Conservation (phyloP, 2,329 filamentous ascomycete genomes). For the Paecilomyces formosus region DNA sequence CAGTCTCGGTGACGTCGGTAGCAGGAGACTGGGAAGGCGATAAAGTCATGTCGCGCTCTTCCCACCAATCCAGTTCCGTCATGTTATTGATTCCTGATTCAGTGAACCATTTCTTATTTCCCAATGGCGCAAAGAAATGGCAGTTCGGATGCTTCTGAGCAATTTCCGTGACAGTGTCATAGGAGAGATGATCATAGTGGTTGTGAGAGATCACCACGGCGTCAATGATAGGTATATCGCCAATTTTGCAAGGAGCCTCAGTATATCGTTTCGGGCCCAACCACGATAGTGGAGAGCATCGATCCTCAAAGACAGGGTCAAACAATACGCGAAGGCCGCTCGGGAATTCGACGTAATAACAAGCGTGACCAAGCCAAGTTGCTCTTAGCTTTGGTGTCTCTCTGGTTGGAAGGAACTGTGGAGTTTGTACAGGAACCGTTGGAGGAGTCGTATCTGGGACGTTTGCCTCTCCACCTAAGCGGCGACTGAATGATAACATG, state of each 20-base stretch:
- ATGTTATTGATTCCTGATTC: slow-evolving; percentile 63
- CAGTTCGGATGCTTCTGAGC: slow-evolving; percentile 64
- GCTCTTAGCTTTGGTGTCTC: slow-evolving; percentile 59
- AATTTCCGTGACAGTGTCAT: slow-evolving; percentile 65
- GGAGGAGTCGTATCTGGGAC: slow-evolving; percentile 57
- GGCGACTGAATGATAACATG: slow-evolving; percentile 22
- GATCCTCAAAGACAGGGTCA: slow-evolving; percentile 85
- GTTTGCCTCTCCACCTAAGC: slow-evolving; percentile 44
- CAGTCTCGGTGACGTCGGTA: slow-evolving; percentile 19
- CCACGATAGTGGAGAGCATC: slow-evolving; percentile 69
- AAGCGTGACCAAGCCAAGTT: slow-evolving; percentile 93
- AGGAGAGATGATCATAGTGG: slow-evolving; percentile 88
- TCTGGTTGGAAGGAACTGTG: slow-evolving; percentile 58
- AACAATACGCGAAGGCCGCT: slow-evolving; percentile 81
- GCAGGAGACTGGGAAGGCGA: slow-evolving; percentile 27
- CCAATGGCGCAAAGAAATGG: slow-evolving; percentile 82
- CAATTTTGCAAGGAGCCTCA: slow-evolving; percentile 64
- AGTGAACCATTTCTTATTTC: slow-evolving; percentile 76
- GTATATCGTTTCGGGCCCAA: slow-evolving; percentile 73
- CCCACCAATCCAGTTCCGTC: slow-evolving; percentile 95
- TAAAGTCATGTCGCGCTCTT: slow-evolving; percentile 67
- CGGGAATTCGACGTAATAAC: slow-evolving; percentile 87
- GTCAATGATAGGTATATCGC: slow-evolving; percentile 60
- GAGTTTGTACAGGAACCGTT: slow-evolving; percentile 59
- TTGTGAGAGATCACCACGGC: slow-evolving; percentile 72